Evolutionary conservation across 345 rosid species (phyloP), one percentile per base, ranked within the genome.

Genomic region (Cardiospermum halicacabum): DNA sequence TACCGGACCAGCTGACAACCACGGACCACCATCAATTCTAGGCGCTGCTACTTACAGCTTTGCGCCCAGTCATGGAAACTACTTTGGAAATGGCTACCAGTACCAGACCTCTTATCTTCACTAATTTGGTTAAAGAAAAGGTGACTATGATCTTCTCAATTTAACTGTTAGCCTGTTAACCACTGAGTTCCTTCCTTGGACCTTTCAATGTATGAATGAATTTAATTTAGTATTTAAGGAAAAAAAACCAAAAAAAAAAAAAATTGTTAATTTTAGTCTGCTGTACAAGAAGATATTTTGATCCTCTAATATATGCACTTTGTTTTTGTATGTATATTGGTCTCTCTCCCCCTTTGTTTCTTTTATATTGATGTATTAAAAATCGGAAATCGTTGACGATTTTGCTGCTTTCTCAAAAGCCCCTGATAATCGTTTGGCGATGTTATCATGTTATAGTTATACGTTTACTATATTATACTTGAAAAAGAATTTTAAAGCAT

Each of bases 11-110:
- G 69, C 87, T 18, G 92, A 84, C 68, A 82, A 78, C 71, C 98
- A 77, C 0, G 79, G 77, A 47, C 24, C 51, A 48, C 85, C 85
- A 2, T 72, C 88, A 2, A 75, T 78, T 40, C 55, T 82, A 69
- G 83, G 75, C 43, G 63, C 88, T 9, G 82, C 90, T 56, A 66
- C 89, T 11, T 88, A 87, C 87, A 84, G 81, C 73, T 82, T 91
- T 67, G 58, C 85, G 42, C 96, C 86, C 11, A 80, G 77, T 57
- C 97, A 87, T 45, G 90, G 97, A 36, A 90, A 84, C 95, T 94
- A 82, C 84, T 94, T 86, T 5, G 95, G 91, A 65, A 94, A 89
- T 56, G 87, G 90, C 82, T 91, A 88, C 77, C 99, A 85, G 79
- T 94, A 89, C 82, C 96, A 85, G 71, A 77, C 92, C 70, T 78